Conservation (phyloP, 23 red algal species). For the Gracilaria caudata region DNA sequence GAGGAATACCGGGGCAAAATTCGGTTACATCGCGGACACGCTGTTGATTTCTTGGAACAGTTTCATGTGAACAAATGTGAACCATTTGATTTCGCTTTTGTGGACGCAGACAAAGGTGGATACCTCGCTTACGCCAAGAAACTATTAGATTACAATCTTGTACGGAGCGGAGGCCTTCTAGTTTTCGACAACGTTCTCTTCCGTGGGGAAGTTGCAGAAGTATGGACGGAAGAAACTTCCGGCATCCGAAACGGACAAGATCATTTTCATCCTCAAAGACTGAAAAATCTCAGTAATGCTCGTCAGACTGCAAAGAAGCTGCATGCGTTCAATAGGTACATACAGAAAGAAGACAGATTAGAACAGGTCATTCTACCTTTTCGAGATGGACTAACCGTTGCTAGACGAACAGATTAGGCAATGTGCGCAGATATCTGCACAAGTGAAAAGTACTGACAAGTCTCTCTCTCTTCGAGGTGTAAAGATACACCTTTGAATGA, state of each 20-base stretch:
- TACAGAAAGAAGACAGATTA: conserved; percentile 43
- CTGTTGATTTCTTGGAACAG: conserved; percentile 34
- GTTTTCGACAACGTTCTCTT: conserved; percentile 90
- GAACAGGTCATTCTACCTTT: conserved; percentile 83
- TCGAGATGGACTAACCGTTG: conserved; percentile 83
- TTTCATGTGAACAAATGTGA: conserved; percentile 1
- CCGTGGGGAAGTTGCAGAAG: conserved; percentile 53
- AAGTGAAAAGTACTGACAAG: conserved; percentile 26
- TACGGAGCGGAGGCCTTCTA: conserved; percentile 74
- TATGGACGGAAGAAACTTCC: conserved; percentile 36
- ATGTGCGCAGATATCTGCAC: not conserved
- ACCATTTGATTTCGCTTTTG: conserved; percentile 90
- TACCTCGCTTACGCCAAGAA: conserved; percentile 72
- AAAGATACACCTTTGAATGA: conserved; percentile 74
- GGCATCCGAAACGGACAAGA: not conserved
- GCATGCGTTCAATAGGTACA: conserved; percentile 78
- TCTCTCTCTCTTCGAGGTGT: conserved; percentile 55
- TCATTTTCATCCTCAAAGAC: not conserved
- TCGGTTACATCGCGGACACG: conserved; percentile 45
- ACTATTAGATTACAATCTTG: conserved; percentile 62
- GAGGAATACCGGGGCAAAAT: conserved; percentile 26
- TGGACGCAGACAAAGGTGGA: conserved; percentile 91
- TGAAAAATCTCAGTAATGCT: conserved; percentile 44
- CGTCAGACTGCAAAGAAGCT: conserved; percentile 48
- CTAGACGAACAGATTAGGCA: conserved; percentile 53